Evolutionary conservation across 352 stramenopile species (phyloP).

Genomic region (Pythium volutum): DNA sequence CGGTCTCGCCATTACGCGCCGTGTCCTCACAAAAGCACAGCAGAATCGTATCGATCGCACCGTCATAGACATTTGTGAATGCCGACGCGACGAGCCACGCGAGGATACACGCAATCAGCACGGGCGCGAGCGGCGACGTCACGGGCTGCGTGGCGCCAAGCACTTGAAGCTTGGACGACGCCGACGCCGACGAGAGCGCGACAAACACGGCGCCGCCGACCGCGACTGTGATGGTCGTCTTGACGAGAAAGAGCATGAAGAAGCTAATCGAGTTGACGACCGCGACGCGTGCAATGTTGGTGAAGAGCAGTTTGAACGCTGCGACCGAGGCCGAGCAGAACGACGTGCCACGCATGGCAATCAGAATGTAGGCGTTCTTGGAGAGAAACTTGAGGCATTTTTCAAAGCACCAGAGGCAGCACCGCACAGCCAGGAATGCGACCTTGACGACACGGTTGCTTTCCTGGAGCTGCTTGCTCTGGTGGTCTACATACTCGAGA

Average conservation of each 20-base stretch:
- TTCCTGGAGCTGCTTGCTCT: constrained; percentile 81
- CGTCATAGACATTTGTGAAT: constrained; percentile 95
- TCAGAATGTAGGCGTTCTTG: constrained; percentile 94
- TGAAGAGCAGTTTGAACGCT: constrained; percentile 93
- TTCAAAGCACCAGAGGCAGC: constrained; percentile 95
- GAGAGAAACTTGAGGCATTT: constrained; percentile 98
- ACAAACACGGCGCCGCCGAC: constrained; percentile 46
- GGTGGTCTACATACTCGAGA: constrained; percentile 93
- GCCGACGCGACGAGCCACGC: constrained; percentile 89
- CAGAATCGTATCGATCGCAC: constrained; percentile 94
- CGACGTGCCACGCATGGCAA: constrained; percentile 74
- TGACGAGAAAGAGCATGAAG: constrained; percentile 93
- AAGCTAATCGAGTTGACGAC: constrained; percentile 92
- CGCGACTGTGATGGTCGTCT: constrained; percentile 77
- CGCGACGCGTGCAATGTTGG: constrained; percentile 88
- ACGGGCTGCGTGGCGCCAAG: constrained; percentile 57
- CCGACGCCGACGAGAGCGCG: constrained; percentile 33
- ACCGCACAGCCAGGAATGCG: constrained; percentile 67
- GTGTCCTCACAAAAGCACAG: constrained; percentile 96
- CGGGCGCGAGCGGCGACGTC: constrained; percentile 89
- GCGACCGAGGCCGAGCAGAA: constrained; percentile 90
- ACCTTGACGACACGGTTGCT: constrained; percentile 80
- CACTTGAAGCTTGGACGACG: constrained; percentile 46
- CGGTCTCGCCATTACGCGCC: constrained; percentile 48
- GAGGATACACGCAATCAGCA: constrained; percentile 73